These are phyloP conservation scores for Penicillium crystallinum DNA, from an alignment of 495 filamentous ascomycete species.

Conservation along the genomic window DNA sequence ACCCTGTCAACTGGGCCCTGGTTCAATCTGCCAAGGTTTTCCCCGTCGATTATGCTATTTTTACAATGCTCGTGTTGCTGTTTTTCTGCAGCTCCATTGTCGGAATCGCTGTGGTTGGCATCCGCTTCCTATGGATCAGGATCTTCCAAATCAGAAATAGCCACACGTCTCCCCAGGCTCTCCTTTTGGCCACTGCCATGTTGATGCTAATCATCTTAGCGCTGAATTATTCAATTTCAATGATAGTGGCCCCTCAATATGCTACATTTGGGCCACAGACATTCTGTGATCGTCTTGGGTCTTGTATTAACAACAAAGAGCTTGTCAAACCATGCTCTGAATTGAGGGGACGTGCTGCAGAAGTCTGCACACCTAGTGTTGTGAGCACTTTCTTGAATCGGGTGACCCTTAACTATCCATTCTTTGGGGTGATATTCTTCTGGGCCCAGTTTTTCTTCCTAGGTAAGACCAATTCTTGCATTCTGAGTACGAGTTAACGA, in stretches of 20 bases:
- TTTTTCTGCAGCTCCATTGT: constrained; percentile 83
- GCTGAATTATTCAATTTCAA: constrained; percentile 84
- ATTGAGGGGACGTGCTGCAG: constrained; percentile 49
- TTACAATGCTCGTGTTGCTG: constrained; percentile 73
- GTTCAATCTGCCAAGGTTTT: constrained; percentile 77
- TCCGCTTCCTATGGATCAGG: constrained; percentile 90
- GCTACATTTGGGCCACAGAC: constrained; percentile 91
- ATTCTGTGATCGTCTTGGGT: constrained; percentile 80
- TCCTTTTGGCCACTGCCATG: constrained; percentile 88
- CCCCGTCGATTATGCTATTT: constrained; percentile 87
- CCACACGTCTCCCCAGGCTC: constrained; percentile 83
- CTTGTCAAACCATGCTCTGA: constrained; percentile 80
- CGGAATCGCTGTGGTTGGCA: constrained; percentile 80
- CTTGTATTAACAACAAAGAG: constrained; percentile 58
- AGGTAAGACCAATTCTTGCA: constrained; percentile 36
- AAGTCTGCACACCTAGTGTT: constrained; percentile 85
- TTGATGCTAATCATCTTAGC: constrained; percentile 82
- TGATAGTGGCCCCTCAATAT: constrained; percentile 91
- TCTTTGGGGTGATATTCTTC: constrained; percentile 89
- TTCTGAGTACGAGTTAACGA: neutral
- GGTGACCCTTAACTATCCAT: constrained; percentile 89
- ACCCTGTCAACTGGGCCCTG: constrained; percentile 89
- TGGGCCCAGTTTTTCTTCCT: constrained; percentile 94
- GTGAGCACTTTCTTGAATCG: constrained; percentile 90
- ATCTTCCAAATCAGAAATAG: constrained; percentile 87